Conservation (phyloP, 1,284 basidiomycete species). For the Peniophora sp. region DNA sequence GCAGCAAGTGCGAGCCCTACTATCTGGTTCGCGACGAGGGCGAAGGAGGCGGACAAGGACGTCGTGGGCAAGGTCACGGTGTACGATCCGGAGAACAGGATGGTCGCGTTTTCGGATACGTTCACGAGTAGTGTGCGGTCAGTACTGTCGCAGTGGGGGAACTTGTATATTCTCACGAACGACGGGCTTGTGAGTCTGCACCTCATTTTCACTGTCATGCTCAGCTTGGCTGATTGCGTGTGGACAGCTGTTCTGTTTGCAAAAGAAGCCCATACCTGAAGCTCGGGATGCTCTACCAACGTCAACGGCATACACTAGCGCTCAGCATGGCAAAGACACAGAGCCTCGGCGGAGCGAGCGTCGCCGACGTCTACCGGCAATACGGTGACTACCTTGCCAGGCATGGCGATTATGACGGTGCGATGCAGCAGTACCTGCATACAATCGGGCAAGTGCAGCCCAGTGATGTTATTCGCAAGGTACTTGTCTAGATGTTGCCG, state of each 20-base stretch:
- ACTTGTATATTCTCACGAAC: conserved; percentile 69
- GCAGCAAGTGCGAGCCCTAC: conserved; percentile 65
- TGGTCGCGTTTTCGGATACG: conserved; percentile 76
- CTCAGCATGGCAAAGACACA: conserved; percentile 74
- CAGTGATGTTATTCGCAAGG: conserved; percentile 96
- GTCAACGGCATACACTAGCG: conserved; percentile 69
- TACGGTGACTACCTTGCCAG: conserved; percentile 91
- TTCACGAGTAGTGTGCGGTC: conserved; percentile 77
- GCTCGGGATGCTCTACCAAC: conserved; percentile 75
- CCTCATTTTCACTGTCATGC: not conserved
- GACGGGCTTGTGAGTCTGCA: conserved; percentile 58
- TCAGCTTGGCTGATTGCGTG: no score
- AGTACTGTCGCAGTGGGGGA: conserved; percentile 73
- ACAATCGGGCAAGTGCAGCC: conserved; percentile 88
- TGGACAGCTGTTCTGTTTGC: conserved; percentile 62
- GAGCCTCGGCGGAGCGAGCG: conserved; percentile 57
- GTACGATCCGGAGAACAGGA: conserved; percentile 90
- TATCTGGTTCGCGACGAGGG: conserved; percentile 58
- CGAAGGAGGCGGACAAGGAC: conserved; percentile 31
- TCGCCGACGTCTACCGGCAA: conserved; percentile 81
- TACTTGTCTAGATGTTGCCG: conserved; percentile 19
- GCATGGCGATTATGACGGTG: conserved; percentile 89
- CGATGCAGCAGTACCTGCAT: conserved; percentile 88
- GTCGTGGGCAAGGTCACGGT: conserved; percentile 85
- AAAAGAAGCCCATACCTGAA: conserved; percentile 80